Evolutionary conservation across 2,329 filamentous ascomycete species (phyloP), one percentile per base, ranked within the genome.

Genomic region (Aspergillus sp.): DNA sequence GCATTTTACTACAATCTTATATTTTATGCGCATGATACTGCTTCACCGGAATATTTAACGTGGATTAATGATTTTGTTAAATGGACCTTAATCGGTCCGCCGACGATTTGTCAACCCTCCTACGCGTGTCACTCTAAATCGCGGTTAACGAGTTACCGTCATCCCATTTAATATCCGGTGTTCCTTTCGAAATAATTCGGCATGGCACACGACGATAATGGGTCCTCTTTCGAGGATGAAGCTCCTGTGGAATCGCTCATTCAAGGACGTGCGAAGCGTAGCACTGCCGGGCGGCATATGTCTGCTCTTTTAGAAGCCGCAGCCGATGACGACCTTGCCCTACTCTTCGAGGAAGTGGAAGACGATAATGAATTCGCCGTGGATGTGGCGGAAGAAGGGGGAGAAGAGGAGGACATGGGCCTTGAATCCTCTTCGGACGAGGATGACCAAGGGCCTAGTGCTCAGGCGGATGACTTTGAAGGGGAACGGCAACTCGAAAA

Each of bases 401-500:
- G 84, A 11, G 85, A 85, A 57, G 86, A 81, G 2, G 91, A 90
- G 1, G 94, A 97, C 73, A 88, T 91, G 68, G 89, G 91, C 51
- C 89, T 97, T 81, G 92, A 96, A 71, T 93, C 91, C 15, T 96
- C 92, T 0, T 91, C 88, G 0, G 91, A 92, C 66, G 90, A 95
- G 53, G 92, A 96, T 63, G 89, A 92, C 61, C 88, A 86, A 76
- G 82, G 87, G 55, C 83, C 89, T 1, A 76, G 76, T 62, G 76
- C 74, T 57, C 72, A 72, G 43, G 77, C 83, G 22, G 87, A 95
- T 67, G 92, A 96, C 47, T 76, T 95, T 4, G 91, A 92, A 60
- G 95, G 95, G 38, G 95, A 99, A 79, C 90, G 89, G 70, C 92
- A 96, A 77, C 77, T 99, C 58, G 88, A 95, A 77, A 89, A 87